Conservation (phyloP, 352 stramenopile species). For the Phytophthora litchii region DNA sequence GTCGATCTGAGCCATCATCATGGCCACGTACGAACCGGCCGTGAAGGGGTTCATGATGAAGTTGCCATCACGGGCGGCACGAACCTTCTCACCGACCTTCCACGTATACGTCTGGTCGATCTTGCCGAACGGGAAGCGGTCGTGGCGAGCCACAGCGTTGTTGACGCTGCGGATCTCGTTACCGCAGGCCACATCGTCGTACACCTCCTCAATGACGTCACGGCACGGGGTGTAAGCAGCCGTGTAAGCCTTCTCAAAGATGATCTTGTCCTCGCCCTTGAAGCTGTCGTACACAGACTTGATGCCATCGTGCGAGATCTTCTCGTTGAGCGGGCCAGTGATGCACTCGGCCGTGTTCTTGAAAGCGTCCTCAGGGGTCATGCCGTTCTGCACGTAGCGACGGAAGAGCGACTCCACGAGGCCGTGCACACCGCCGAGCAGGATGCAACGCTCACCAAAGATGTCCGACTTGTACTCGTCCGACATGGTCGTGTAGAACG, state of each 20-base stretch:
- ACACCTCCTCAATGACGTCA: conserved; percentile 98
- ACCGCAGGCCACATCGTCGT: conserved; percentile 97
- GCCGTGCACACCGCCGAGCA: conserved; percentile 96
- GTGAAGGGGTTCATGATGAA: conserved; percentile 98
- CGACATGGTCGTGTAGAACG: conserved; percentile 96
- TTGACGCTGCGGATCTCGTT: conserved; percentile 99
- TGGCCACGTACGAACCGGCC: conserved; percentile 96
- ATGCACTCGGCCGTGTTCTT: conserved; percentile 97
- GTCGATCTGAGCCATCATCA: conserved; percentile 99
- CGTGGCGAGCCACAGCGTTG: conserved; percentile 95
- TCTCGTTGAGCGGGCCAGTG: conserved; percentile 97
- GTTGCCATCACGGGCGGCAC: conserved; percentile 93
- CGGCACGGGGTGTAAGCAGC: conserved; percentile 95
- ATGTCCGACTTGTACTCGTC: conserved; percentile 99
- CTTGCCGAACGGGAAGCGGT: conserved; percentile 96
- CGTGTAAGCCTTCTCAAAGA: conserved; percentile 95
- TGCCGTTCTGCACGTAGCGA: conserved; percentile 94
- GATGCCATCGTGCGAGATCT: conserved; percentile 97
- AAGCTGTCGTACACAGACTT: conserved; percentile 96
- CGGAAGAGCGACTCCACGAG: conserved; percentile 98
- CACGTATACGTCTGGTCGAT: conserved; percentile 98
- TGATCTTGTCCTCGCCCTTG: conserved; percentile 92
- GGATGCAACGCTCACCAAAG: conserved; percentile 97
- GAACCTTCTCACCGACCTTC: conserved; percentile 97
- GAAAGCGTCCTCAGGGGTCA: conserved; percentile 96